Base-by-base conservation (phyloP, 2,329 filamentous ascomycete species). In the Epichloe gansuensis region DNA sequence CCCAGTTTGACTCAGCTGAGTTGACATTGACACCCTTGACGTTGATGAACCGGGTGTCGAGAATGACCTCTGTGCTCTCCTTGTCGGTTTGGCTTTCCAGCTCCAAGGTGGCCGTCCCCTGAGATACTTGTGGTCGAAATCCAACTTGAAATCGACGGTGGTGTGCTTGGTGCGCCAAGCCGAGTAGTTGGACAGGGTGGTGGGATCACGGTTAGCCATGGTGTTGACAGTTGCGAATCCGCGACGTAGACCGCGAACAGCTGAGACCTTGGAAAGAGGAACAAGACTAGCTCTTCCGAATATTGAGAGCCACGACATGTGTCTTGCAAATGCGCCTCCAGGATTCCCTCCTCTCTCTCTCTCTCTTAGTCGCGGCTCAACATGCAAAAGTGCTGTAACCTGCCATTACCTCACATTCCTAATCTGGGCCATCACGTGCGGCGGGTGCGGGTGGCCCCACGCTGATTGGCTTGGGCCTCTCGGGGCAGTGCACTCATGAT, bases 181-280 rank as follows among this genome's bases (percentile, higher is more conserved):
- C 68, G 88, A 83, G 70, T 96, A 96, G 74, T 97, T 97, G 65
- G 88, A 86, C 54, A 93, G 72, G 28, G 93, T 96, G 68, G 90
- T 94, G 51, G 90, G 90, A 71, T 97, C 91, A 63, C 88, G 81
- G 49, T 60, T 62, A 48, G 59, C 57, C 66, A 67, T 67, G 48
- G 58, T 64, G 57, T 55, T 64, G 56, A 60, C 56, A 11, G 64
- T 60, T 55, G 64, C 63, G 50, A 69, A 63, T 15, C 51, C 51
- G 41, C 51, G 51, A 42, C 47, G 44, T 0, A 47, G 52, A 21
- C 39, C 35, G 12, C 37, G 13, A 37, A 13, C 11, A 45, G 44
- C 13, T 46, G 37, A 23, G 28, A 46, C 11, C 11, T 46, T 45
- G 45, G 5, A 17, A 28, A 41, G 41, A n/a, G 48, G 3, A 8